These are phyloP conservation scores for Cordyceps javanica DNA, from an alignment of 2,329 filamentous ascomycete genomes.

Conservation along the genomic window DNA sequence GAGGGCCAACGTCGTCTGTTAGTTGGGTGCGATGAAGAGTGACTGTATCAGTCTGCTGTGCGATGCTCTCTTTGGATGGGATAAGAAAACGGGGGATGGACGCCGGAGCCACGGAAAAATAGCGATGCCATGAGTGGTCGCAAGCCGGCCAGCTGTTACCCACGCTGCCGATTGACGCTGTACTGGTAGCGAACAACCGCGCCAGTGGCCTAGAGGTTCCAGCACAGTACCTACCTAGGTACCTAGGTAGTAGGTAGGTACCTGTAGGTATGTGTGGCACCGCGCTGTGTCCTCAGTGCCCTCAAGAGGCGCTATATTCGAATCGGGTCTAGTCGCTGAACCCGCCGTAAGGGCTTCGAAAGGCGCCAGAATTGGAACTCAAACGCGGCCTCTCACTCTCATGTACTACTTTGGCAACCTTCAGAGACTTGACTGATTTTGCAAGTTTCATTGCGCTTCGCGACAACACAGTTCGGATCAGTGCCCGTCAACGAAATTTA, in stretches of 20 bases:
- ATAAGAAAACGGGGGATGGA: constrained; percentile 1
- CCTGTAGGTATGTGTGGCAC: neutral
- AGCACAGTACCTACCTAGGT: no score
- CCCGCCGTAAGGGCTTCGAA: neutral
- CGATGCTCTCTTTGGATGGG: neutral
- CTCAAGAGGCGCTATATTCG: neutral
- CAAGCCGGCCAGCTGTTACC: neutral
- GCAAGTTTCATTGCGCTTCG: neutral
- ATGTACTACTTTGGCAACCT: neutral
- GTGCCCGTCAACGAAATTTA: neutral
- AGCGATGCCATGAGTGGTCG: neutral
- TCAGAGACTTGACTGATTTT: neutral
- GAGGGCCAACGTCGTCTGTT: neutral
- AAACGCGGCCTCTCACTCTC: neutral
- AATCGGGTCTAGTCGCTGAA: constrained; percentile 10
- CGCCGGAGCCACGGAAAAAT: constrained; percentile 10
- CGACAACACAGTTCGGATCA: neutral
- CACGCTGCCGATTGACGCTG: neutral
- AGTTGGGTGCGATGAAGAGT: constrained; percentile 17
- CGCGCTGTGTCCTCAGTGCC: neutral
- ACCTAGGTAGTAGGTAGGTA: no score
- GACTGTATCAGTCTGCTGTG: neutral
- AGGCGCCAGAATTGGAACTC: neutral
- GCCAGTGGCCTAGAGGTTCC: no score
- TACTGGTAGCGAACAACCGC: no score